Base-by-base conservation (phyloP, 495 filamentous ascomycete genomes). In the Cudoniella acicularis region DNA sequence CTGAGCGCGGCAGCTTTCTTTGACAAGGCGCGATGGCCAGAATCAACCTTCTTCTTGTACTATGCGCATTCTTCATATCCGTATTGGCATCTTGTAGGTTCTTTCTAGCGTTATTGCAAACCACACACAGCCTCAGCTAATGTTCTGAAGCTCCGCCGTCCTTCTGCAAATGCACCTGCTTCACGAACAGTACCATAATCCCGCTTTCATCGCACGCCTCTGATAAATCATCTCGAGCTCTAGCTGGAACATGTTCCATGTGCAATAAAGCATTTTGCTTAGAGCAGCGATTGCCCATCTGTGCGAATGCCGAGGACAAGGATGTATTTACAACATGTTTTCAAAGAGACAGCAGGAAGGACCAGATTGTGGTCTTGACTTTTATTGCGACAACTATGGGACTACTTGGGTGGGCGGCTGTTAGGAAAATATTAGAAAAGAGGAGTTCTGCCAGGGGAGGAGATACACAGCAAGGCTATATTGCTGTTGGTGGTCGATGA, bases 121-220 rank as follows among this genome's bases (percentile, higher is more conserved):
- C 30, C 0, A 45, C 24, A 18, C 0, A 55, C 13, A 11, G 40
- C 18, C 25, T 3, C 25, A 58, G 36, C 50, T 64, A 53, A 64
- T 27, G 30, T 10, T 26, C 27, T 23, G 10, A 27, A 69, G 66
- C 67, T 16, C 55, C 90, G 17, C 88, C 88, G 21, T 89, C 90
- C 30, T 98, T 96, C 77, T 98, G 94, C 85, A 98, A 97, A 87
- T 98, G 94, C 74, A 96, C 88, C 56, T 98, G 94, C 76, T 88
- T 88, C 77, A 82, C 83, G 54, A 96, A 97, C 75, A 90, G 84
- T 77, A 96, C 89, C 56, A 91, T 98, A 60, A 96, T 98, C 68
- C 74, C 82, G 13, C 83, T 92, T 51, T 73, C 66, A 54, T 65
- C 59, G 53, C 68, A 56, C 59, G 64, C 62, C 59, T 63, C 11